A percentile compares a stretch with the other conserved stretches of the same genome.
phyloP scores from a whole-genome alignment of 2,329 filamentous ascomycete species.

The Beauveria sp. region DNA sequence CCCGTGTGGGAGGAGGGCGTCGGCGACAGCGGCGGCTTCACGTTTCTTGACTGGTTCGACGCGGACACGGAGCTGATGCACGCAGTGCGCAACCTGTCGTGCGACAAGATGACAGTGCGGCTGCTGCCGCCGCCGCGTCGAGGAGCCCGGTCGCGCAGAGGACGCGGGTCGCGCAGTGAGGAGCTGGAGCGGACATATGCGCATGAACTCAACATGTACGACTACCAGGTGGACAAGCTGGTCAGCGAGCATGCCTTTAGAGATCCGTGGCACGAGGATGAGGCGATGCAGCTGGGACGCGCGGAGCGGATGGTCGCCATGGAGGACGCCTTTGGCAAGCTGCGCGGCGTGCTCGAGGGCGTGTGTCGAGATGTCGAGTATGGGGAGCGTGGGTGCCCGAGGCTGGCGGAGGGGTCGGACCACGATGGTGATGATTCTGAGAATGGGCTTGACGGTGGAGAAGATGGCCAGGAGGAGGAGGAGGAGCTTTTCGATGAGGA shows the following conservation, averaged over 20 bases:
- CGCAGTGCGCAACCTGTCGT: slow-evolving; percentile 25
- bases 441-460: not conserved
- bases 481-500: not conserved
- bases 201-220: slow-evolving; percentile 13
- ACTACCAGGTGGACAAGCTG: not conserved
- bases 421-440: not conserved
- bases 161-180: not conserved
- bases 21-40: slow-evolving; percentile 17
- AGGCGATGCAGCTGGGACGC: slow-evolving; percentile 14
- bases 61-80: slow-evolving; percentile 20
- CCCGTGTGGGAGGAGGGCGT: slow-evolving; percentile 17
- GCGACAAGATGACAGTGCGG: slow-evolving; percentile 29
- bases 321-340: not conserved
- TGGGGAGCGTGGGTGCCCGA: not conserved
- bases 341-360: not conserved
- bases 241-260: not conserved
- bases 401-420: not conserved
- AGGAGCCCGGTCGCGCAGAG: not conserved
- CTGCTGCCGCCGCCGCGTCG: slow-evolving; percentile 19
- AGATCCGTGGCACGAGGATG: slow-evolving; percentile 17
- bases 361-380: not conserved
- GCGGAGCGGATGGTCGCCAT: slow-evolving; percentile 14
- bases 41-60: slow-evolving; percentile 30
- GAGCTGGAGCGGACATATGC: slow-evolving; percentile 11
- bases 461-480: not conserved